Base-by-base conservation (phyloP, 106 monocot genomes). In the Narthecium ossifragum region DNA sequence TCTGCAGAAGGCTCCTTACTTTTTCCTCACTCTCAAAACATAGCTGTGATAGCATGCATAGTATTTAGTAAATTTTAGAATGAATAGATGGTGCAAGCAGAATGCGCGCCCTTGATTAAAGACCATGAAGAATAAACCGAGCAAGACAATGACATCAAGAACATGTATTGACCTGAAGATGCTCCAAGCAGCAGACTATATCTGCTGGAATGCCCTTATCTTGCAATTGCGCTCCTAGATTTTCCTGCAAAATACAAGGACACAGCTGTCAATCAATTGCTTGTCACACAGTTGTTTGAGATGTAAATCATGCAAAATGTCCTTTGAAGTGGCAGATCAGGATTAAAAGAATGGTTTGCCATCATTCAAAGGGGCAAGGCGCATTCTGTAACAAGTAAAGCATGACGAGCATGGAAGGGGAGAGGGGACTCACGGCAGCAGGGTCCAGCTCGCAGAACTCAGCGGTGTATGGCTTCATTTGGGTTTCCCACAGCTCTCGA, bases 111-210 rank as follows among this genome's bases (percentile, higher is more conserved):
- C 50, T 23, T 51, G 5, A 48, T 55, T 27, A 47, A 12, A 8
- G 13, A 45, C 18, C 14, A n/a, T 17, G 39, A 30, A 14, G 6
- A 32, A 72, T 26, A 18, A 1, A 36, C 27, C 7, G 6, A 10
- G 33, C 6, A 61, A 31, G 2, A 62, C 25, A 34, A 52, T 7
- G 49, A 56, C 0, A 45, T 20, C 1, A 14, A 2, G 7, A 18
- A 14, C 0, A 34, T 13, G 51, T 72, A 51, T 11, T 55, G 22
- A 74, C 98, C 91, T 98, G 87, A 51, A 98, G 63, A 77, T 85
- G 84, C 53, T 90, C 84, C 70, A 87, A 61, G 51, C 98, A 98
- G 57, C 98, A 98, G 48, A 91, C 87, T 25, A 98, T 74, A 58
- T 98, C 87, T 17, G 70, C 84, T 27, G 84, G 84, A 51, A 77